Evolutionary conservation across 176 grass and related monocot species (phyloP).

Genomic region (Triticum timopheevii): DNA sequence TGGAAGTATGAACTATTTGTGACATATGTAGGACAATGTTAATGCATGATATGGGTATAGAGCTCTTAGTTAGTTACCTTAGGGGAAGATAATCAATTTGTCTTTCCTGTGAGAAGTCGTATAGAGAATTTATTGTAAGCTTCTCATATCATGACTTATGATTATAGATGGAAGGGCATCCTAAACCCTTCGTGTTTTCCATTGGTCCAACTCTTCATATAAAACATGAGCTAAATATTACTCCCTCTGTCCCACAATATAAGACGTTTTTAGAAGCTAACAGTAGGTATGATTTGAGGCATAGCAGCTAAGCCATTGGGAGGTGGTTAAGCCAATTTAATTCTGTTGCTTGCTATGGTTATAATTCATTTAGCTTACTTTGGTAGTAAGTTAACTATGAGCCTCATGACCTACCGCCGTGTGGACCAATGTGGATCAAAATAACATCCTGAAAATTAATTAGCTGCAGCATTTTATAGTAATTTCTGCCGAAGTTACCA

Average conservation of each 20-base stretch:
- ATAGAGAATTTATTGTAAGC: not conserved
- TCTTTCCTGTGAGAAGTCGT: not conserved
- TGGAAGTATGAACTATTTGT: not conserved
- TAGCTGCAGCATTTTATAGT: not conserved
- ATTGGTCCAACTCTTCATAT: not conserved
- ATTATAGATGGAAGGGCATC: constrained; percentile 6
- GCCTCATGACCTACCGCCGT: not conserved
- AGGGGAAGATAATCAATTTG: not conserved
- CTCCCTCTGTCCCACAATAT: too few relatives aligned
- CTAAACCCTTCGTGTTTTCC: not conserved
- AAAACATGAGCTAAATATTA: not conserved
- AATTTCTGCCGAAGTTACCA: not conserved
- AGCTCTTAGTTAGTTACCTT: constrained; percentile 13
- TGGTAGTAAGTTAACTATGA: not conserved
- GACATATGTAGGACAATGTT: not conserved
- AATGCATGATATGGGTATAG: not conserved
- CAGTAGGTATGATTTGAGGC: not conserved
- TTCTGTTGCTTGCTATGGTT: not conserved
- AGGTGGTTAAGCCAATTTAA: not conserved
- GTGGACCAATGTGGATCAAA: constrained; percentile 16
- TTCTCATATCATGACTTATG: constrained; percentile 7
- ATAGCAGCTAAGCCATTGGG: not conserved
- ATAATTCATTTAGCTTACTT: not conserved
- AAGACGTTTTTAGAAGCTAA: too few relatives aligned
- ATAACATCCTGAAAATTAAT: not conserved